Percentiles rank a stretch among this genome's conserved stretches.
Evolutionary conservation across 2,329 filamentous ascomycete species (phyloP).

Genomic region (Pseudocercospora crystallina): DNA sequence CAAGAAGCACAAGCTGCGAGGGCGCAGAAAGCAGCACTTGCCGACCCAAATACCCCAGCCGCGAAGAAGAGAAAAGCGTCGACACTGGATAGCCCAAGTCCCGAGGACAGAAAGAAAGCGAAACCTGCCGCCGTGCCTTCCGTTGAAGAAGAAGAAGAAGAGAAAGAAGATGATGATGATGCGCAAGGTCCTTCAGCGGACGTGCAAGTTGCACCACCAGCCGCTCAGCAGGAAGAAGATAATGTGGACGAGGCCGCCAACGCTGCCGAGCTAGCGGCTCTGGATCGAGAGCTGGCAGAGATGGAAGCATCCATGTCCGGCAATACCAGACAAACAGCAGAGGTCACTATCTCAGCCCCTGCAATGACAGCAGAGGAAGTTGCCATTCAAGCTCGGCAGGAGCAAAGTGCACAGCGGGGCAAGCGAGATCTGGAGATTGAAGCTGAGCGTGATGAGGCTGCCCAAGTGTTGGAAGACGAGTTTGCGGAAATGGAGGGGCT

Average conservation of each 20-base stretch:
- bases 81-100: slow-evolving; percentile 14
- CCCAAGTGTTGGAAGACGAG: slow-evolving; percentile 46
- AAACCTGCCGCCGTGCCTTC: slow-evolving; percentile 12
- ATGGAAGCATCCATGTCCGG: slow-evolving; percentile 24
- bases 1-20: slow-evolving; percentile 33
- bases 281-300: slow-evolving; percentile 74
- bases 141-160: slow-evolving; percentile 29
- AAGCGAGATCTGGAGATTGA: slow-evolving; percentile 47
- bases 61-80: slow-evolving; percentile 56
- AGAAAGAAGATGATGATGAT: slow-evolving; percentile 26
- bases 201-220: neutral
- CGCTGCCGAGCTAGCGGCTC: slow-evolving; percentile 60
- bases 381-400: slow-evolving; percentile 46
- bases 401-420: slow-evolving; percentile 44
- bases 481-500: slow-evolving; percentile 53
- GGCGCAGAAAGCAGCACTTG: slow-evolving; percentile 22
- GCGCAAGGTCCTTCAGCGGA: neutral
- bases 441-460: slow-evolving; percentile 50
- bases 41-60: no score
- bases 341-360: slow-evolving; percentile 46
- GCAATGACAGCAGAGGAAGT: slow-evolving; percentile 49
- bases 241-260: slow-evolving; percentile 23
- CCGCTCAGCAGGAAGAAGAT: slow-evolving; percentile 2
- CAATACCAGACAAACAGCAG: slow-evolving; percentile 18
- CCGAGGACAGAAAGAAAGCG: slow-evolving; percentile 23